A percentile compares a stretch with the other conserved stretches of the same genome.
phyloP scores from a whole-genome alignment of 352 stramenopile species.

The Pythium phragmiticola region DNA sequence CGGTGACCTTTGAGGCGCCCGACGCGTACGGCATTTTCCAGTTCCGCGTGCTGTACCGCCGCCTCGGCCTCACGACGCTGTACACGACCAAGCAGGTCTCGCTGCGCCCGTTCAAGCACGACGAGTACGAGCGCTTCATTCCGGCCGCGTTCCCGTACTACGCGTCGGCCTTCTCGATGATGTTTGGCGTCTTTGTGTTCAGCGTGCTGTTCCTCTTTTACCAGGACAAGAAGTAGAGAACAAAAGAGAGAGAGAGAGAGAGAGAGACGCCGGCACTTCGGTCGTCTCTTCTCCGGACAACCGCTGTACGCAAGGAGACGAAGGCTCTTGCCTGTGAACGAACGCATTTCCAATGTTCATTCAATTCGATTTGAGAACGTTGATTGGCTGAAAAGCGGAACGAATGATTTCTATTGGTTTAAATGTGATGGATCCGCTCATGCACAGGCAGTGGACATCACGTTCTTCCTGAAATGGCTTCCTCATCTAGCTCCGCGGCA shows the following conservation, averaged over 20 bases:
- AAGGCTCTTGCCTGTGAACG: background rate
- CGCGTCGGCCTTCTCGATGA: conserved; percentile 88
- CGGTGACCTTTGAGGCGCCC: conserved; percentile 84
- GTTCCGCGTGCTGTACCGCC: conserved; percentile 91
- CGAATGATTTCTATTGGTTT: background rate
- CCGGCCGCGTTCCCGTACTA: conserved; percentile 93
- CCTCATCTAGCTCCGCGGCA: background rate
- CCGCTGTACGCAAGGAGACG: too few relatives aligned
- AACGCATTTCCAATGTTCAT: background rate
- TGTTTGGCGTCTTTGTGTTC: conserved; percentile 90
- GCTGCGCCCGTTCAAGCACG: conserved; percentile 93
- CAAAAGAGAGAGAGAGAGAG: background rate
- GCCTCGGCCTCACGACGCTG: conserved; percentile 84
- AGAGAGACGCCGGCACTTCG: background rate
- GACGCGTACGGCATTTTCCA: conserved; percentile 95
- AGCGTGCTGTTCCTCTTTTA: conserved; percentile 90
- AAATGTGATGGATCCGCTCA: background rate
- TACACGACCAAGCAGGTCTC: conserved; percentile 89
- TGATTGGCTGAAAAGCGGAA: background rate
- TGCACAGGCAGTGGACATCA: background rate
- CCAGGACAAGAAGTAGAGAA: conserved; percentile 49
- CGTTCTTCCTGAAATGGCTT: conserved; percentile 15
- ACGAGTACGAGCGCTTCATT: conserved; percentile 96
- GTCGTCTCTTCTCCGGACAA: too few relatives aligned
- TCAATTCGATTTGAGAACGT: background rate